Evolutionary conservation across 805 yeast genomes (phyloP).

Genomic region (Saturnispora silvae): DNA sequence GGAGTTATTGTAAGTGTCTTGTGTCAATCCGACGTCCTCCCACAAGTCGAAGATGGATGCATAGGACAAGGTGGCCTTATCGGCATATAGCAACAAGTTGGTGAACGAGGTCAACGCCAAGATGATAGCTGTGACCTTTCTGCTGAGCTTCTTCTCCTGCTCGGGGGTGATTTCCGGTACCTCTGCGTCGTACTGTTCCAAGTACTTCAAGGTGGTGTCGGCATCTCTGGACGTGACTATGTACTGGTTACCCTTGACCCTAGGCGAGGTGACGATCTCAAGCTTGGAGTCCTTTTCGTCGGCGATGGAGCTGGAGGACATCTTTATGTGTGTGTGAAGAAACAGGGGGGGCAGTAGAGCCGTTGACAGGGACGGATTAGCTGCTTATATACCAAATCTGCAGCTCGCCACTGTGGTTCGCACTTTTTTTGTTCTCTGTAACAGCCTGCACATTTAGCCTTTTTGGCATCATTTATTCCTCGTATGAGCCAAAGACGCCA

Average conservation of each 20-base stretch:
- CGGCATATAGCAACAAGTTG: conserved; percentile 36
- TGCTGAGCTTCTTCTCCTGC: conserved; percentile 29
- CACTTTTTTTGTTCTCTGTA: too few relatives aligned
- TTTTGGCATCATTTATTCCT: too few relatives aligned
- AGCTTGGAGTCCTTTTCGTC: conserved; percentile 3
- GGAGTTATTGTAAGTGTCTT: conserved; percentile 33
- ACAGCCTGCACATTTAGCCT: too few relatives aligned
- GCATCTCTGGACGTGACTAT: conserved; percentile 9
- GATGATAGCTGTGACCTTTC: conserved; percentile 31
- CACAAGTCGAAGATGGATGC: conserved; percentile 37
- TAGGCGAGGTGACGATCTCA: not conserved
- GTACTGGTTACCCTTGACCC: not conserved
- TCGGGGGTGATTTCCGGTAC: conserved; percentile 33
- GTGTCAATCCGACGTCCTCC: conserved; percentile 33
- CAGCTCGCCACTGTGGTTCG: too few relatives aligned
- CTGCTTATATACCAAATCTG: too few relatives aligned
- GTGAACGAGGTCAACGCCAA: conserved; percentile 28
- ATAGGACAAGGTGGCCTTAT: conserved; percentile 41
- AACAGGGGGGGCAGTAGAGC: too few relatives aligned
- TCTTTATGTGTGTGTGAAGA: not conserved
- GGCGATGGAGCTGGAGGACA: not conserved
- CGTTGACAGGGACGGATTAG: too few relatives aligned
- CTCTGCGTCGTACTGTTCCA: conserved; percentile 9
- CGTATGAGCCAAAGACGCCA: too few relatives aligned
- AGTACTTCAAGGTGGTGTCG: conserved; percentile 11